Conservation (phyloP, 306 rosid species). For the Begonia peltatifolia region DNA sequence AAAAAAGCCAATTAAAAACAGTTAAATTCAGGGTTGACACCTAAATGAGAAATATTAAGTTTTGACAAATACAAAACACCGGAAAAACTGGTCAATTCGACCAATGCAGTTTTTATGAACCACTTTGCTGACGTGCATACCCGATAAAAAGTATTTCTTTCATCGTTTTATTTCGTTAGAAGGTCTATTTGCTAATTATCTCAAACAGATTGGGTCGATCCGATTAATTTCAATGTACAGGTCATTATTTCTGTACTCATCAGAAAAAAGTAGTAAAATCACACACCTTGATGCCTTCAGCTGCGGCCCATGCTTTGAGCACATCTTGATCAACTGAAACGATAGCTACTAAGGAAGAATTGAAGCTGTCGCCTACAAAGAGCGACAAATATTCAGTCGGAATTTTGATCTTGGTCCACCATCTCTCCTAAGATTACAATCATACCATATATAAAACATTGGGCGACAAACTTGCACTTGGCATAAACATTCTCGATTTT, state of each 20-base stretch:
- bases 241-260: background rate
- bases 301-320: conserved; percentile 76
- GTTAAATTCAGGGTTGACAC: no score
- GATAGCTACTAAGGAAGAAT: conserved; percentile 73
- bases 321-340: conserved; percentile 67
- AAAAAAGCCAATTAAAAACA: conserved; percentile 9
- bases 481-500: conserved; percentile 89
- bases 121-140: no score
- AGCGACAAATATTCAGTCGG: conserved; percentile 14
- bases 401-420: no score
- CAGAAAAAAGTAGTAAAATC: background rate
- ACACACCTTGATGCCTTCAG: conserved; percentile 58
- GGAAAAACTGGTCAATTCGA: no score
- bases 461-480: conserved; percentile 76
- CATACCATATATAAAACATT: conserved; percentile 88
- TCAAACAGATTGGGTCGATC: no score
- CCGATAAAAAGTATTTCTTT: no score
- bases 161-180: no score
- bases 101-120: no score
- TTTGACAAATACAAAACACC: no score
- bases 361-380: conserved; percentile 78
- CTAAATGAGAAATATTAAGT: no score
- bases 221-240: no score
- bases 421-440: conserved; percentile 1
- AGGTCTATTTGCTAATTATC: no score